Evolutionary conservation across 352 stramenopile species (phyloP), one percentile per base, ranked within the genome.

Genomic region (Aphanomyces euteiches): DNA sequence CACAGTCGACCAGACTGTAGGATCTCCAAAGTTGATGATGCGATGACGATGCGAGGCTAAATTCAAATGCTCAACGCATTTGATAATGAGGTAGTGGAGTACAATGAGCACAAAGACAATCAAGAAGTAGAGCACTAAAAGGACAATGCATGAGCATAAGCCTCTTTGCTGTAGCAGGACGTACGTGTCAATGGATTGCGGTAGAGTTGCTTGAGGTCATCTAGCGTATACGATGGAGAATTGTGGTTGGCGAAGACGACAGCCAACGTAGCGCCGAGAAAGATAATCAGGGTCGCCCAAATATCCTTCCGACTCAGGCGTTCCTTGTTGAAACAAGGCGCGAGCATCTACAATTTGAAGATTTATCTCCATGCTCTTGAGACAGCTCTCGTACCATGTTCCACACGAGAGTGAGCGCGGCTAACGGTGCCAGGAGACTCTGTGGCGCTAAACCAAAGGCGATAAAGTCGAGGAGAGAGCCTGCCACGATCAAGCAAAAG

Each of bases 381-480:
- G 38, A 28, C 10, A 65, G 28, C 28, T 28, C 28, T 28, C 66
- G 50, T 64, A 94, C 78, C 77, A 96, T 92, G 74, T 97, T 97
- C 85, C 89, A 97, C 17, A 96, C 91, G 10, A 97, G 81, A 45
- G 88, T 95, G n/a, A 97, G 78, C 7, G 90, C 90, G 3, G 89
- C 91, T 0, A 97, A 67, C 1, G 90, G 90, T 1, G 88, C 90
- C 47, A 97, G 64, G 0, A 97, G 72, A 60, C 85, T 96, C 75
- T 96, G 88, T 6, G 91, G 90, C 5, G 90, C 90, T 15, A 97
- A 69, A 0, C 91, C 90, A 41, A 97, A 96, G 0, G 90, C 90
- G 4, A 97, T 80, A 77, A 97, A 97, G 72, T 97, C 91, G 45
- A 96, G 75, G 4, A 96, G 79, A 0, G 86, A 94, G n/a, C 89